phyloP scores from a whole-genome alignment of 164 flowering plant species.

The Magnolia kwangsiensis region DNA sequence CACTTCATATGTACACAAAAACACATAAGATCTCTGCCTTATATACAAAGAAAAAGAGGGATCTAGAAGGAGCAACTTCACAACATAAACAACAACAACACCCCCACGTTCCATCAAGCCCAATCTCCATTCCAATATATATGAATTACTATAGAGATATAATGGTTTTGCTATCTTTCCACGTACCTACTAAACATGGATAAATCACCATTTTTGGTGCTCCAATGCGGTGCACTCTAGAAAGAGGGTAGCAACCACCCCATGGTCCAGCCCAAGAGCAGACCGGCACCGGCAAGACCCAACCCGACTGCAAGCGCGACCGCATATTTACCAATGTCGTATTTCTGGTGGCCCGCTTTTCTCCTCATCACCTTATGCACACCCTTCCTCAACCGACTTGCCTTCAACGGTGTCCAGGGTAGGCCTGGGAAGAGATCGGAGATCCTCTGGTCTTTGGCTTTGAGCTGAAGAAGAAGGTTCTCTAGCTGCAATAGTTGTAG shows the following conservation, averaged over 20 bases:
- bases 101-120: not conserved
- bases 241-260: conserved; percentile 61
- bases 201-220: not conserved
- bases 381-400: conserved; percentile 24
- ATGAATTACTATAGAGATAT: not conserved
- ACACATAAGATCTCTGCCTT: not conserved
- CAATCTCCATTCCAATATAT: not conserved
- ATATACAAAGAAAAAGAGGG: not conserved
- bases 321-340: conserved; percentile 27
- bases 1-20: not conserved
- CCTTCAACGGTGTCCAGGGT: conserved; percentile 40
- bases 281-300: conserved; percentile 69
- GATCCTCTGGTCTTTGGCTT: conserved; percentile 28
- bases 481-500: conserved; percentile 56
- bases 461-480: conserved; percentile 42
- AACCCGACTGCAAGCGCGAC: conserved; percentile 56
- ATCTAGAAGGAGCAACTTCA: not conserved
- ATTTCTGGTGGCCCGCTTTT: conserved; percentile 17
- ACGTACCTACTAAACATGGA: not conserved
- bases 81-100: conserved; percentile 1
- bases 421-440: conserved; percentile 30
- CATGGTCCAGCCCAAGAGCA: conserved; percentile 75
- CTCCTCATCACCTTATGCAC: conserved; percentile 25
- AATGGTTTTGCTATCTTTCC: not conserved
- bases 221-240: conserved; percentile 7